A percentile compares a stretch with the other conserved stretches of the same genome.
Conservation (phyloP, 192 early-diverging fungal species). For the Rhizoclosmatium sp. region DNA sequence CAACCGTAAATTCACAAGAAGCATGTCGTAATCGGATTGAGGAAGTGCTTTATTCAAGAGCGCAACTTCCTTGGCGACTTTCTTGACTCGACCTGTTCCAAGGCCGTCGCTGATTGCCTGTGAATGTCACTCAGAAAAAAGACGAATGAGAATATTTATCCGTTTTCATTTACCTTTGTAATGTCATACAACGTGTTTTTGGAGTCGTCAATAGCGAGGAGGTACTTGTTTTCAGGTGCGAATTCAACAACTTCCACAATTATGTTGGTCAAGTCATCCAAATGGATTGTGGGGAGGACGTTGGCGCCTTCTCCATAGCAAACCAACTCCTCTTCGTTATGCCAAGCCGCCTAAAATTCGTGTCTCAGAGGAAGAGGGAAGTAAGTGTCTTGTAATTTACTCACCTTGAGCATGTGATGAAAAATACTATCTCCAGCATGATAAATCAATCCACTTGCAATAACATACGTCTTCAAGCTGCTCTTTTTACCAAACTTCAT, state of each 20-base stretch:
- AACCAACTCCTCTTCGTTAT: conserved; percentile 57
- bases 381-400: background rate
- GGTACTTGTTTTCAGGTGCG: conserved; percentile 56
- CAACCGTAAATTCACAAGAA: conserved; percentile 60
- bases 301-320: conserved; percentile 68
- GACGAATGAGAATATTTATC: background rate
- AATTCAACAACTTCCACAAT: conserved; percentile 65
- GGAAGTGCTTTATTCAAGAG: conserved; percentile 58
- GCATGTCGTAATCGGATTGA: conserved; percentile 64
- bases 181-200: conserved; percentile 62
- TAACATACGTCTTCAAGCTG: conserved; percentile 59
- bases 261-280: conserved; percentile 66
- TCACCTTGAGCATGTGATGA: conserved; percentile 64
- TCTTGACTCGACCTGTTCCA: conserved; percentile 61
- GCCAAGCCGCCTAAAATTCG: conserved; percentile 58
- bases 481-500: conserved; percentile 65
- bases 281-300: conserved; percentile 61
- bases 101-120: conserved; percentile 64
- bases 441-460: conserved; percentile 63
- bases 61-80: conserved; percentile 60
- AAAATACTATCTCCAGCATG: conserved; percentile 66
- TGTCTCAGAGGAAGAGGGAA: background rate
- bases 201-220: conserved; percentile 68
- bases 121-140: background rate
- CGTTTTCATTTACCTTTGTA: conserved; percentile 47